Percentiles rank a stretch among this genome's conserved stretches.
These are phyloP conservation scores for Mortierella alpina DNA, from an alignment of 192 early-diverging fungal genomes.

Conservation along the genomic window DNA sequence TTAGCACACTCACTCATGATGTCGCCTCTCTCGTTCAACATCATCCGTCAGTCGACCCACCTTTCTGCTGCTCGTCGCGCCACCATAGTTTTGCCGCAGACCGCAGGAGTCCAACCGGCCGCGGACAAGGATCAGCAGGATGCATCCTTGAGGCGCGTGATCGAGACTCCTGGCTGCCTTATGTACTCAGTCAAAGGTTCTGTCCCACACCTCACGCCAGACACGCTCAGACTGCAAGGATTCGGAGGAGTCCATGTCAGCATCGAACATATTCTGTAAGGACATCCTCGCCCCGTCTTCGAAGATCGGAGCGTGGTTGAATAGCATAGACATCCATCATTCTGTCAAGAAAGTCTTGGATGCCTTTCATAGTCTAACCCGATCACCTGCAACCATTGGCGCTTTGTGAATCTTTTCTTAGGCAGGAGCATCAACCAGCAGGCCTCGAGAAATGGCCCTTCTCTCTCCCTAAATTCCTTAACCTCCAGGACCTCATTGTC, in stretches of 20 bases:
- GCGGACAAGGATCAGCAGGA: not conserved
- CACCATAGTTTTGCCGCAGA: slow-evolving; percentile 28
- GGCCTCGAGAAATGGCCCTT: slow-evolving; percentile 37
- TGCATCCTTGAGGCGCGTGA: slow-evolving; percentile 12
- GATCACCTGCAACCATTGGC: not conserved
- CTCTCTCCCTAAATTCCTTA: slow-evolving; percentile 56
- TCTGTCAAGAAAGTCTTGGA: not conserved
- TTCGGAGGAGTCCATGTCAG: slow-evolving; percentile 52
- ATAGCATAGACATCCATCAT: not conserved
- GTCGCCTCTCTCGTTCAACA: slow-evolving; percentile 49
- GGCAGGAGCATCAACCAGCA: slow-evolving; percentile 34
- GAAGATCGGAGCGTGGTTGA: not conserved
- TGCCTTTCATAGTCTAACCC: not conserved
- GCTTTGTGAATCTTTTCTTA: slow-evolving; percentile 2
- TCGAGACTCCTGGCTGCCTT: slow-evolving; percentile 65
- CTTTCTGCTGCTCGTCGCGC: slow-evolving; percentile 37
- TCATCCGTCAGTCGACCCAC: slow-evolving; percentile 52
- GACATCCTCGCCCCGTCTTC: not conserved
- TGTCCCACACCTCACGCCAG: slow-evolving; percentile 66
- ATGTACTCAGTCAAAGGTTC: slow-evolving; percentile 63
- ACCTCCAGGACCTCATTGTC: slow-evolving; percentile 57
- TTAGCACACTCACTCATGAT: not conserved
- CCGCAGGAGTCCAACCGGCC: not conserved
- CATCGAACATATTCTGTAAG: slow-evolving; percentile 48
- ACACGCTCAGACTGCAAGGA: slow-evolving; percentile 57